phyloP scores from a whole-genome alignment of 1,284 basidiomycete species.

The Rugosomyces carneus region DNA sequence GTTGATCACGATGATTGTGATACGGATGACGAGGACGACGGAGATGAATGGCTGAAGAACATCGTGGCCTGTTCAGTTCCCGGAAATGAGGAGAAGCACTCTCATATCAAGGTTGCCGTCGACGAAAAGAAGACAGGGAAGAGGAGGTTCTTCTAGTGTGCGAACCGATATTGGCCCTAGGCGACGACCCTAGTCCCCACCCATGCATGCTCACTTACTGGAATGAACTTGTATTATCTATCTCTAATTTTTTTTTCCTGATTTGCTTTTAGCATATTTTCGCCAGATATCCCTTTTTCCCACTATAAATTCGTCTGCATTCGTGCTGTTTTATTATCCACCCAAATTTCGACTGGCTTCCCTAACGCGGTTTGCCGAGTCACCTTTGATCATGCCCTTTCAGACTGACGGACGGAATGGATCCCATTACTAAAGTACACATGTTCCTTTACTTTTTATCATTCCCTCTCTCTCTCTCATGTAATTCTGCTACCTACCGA shows the following conservation, averaged over 20 bases:
- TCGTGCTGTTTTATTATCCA: neutral
- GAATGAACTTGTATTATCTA: neutral
- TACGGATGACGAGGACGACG: constrained; percentile 64
- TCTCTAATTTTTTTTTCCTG: neutral
- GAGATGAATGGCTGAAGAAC: constrained; percentile 72
- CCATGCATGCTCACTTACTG: neutral
- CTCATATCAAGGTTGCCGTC: constrained; percentile 62
- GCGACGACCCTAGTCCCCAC: neutral
- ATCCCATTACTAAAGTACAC: neutral
- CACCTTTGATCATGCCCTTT: neutral
- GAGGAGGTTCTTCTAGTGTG: constrained; percentile 58
- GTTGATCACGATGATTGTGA: constrained; percentile 60
- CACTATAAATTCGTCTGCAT: neutral
- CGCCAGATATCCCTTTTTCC: neutral
- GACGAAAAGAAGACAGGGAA: constrained; percentile 74
- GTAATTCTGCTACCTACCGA: too few species aligned
- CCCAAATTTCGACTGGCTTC: neutral
- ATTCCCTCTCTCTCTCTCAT: neutral
- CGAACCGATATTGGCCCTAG: too few species aligned
- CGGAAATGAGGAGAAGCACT: constrained; percentile 44
- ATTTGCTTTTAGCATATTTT: neutral
- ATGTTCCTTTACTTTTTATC: neutral
- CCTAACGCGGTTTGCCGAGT: neutral
- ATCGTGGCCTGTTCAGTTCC: constrained; percentile 65
- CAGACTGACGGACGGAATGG: neutral